Percentiles rank a stretch among this genome's conserved stretches.
Evolutionary conservation across 352 stramenopile genomes (phyloP).

Genomic region (Globisporangium apiculatum): DNA sequence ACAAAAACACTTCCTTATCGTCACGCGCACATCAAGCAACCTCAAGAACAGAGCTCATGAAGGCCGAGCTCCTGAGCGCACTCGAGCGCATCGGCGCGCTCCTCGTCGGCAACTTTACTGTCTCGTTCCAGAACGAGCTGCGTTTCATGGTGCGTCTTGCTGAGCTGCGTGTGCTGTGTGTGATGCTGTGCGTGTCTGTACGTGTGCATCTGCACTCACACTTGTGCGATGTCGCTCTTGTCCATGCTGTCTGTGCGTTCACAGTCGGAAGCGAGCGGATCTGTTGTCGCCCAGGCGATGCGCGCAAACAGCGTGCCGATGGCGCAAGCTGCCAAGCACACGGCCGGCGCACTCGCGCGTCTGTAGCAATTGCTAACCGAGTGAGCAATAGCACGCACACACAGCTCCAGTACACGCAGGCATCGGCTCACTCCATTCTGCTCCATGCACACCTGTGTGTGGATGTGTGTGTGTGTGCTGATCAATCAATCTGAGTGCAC

Average conservation of each 20-base stretch:
- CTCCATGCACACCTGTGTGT: background rate
- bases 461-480: background rate
- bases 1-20: too few species aligned
- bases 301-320: conserved; percentile 65
- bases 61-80: conserved; percentile 47
- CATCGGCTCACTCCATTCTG: background rate
- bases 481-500: background rate
- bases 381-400: background rate
- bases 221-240: background rate
- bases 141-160: conserved; percentile 64
- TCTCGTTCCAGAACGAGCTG: conserved; percentile 81
- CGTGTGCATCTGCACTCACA: background rate
- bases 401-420: background rate
- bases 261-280: conserved; percentile 65
- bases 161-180: background rate
- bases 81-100: conserved; percentile 64
- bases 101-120: conserved; percentile 75
- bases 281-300: conserved; percentile 48
- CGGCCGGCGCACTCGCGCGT: conserved; percentile 50
- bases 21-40: background rate
- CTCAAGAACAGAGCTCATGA: conserved; percentile 26
- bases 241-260: background rate
- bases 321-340: conserved; percentile 65
- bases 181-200: background rate
- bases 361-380: conserved; percentile 21